These are phyloP conservation scores for Piedraia hortae DNA, from an alignment of 2,329 filamentous ascomycete species.

Conservation along the genomic window DNA sequence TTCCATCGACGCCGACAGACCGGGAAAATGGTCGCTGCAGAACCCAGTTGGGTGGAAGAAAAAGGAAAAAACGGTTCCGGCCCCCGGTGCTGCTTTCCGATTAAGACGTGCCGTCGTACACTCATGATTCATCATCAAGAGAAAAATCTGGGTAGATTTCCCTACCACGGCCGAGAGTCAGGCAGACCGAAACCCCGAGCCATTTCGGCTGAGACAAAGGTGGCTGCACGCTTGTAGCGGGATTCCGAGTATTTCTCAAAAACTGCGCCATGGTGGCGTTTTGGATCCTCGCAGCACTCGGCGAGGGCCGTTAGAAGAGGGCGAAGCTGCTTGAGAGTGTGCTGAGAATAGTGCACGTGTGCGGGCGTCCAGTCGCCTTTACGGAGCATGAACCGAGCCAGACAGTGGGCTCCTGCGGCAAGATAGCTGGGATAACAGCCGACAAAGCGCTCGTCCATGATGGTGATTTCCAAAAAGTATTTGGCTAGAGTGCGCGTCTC, in stretches of 20 bases:
- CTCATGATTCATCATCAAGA: too few relatives aligned
- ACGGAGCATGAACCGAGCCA: constrained; percentile 63
- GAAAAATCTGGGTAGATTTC: too few relatives aligned
- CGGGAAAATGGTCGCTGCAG: too few relatives aligned
- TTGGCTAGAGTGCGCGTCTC: constrained; percentile 89
- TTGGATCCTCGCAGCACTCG: constrained; percentile 62
- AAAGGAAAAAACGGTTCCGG: too few relatives aligned
- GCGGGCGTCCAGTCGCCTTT: constrained; percentile 70
- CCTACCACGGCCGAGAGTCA: too few relatives aligned
- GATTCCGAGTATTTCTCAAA: constrained; percentile 80
- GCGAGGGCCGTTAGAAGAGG: constrained; percentile 51
- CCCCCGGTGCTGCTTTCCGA: too few relatives aligned
- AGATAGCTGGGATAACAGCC: constrained; percentile 72
- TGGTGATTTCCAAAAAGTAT: constrained; percentile 86
- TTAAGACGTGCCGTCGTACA: too few relatives aligned
- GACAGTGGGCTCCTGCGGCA: constrained; percentile 73
- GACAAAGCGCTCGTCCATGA: constrained; percentile 96
- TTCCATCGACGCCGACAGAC: too few relatives aligned
- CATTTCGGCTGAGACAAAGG: constrained; percentile 53
- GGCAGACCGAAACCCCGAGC: constrained; percentile 29
- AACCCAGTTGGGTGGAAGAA: too few relatives aligned
- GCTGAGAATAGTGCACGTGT: constrained; percentile 81
- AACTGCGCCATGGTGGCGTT: constrained; percentile 59
- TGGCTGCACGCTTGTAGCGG: constrained; percentile 60
- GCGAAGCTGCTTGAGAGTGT: constrained; percentile 63